phyloP scores from a whole-genome alignment of 352 stramenopile species.

The Globisporangium paddicum region DNA sequence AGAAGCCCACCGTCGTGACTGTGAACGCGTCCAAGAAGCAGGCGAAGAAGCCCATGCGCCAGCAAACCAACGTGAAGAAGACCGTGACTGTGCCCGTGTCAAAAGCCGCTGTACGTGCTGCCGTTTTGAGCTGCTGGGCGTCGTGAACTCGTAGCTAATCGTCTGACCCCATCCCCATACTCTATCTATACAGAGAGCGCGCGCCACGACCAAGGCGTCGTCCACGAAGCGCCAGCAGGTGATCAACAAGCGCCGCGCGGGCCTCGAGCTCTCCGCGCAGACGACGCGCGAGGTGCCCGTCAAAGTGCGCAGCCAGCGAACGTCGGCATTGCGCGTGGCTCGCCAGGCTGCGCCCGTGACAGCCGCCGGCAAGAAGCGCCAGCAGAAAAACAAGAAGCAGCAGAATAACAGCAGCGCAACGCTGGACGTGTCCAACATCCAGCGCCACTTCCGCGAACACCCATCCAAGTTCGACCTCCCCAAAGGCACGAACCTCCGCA shows the following conservation, averaged over 20 bases:
- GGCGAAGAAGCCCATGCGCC: conserved; percentile 25
- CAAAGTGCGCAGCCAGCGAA: conserved; percentile 39
- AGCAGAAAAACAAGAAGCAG: conserved; percentile 25
- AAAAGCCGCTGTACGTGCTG: conserved; percentile 45
- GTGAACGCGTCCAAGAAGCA: conserved; percentile 9
- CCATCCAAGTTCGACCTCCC: conserved; percentile 79
- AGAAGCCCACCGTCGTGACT: not conserved
- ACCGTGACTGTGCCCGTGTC: conserved; percentile 59
- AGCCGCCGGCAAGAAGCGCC: conserved; percentile 9
- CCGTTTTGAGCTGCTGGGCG: not conserved
- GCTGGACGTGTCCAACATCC: conserved; percentile 75
- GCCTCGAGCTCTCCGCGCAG: conserved; percentile 35
- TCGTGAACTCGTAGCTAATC: not conserved
- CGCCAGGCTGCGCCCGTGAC: conserved; percentile 21
- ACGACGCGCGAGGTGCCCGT: conserved; percentile 26
- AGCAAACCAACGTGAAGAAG: conserved; percentile 72
- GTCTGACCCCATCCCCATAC: not conserved
- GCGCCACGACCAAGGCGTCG: conserved; percentile 36
- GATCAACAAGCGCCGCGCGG: conserved; percentile 65
- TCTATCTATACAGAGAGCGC: conserved; percentile 23
- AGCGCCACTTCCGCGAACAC: conserved; percentile 70
- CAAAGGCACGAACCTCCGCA: conserved; percentile 72
- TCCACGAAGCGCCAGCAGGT: conserved; percentile 61
- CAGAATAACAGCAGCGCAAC: conserved; percentile 16
- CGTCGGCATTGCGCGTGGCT: conserved; percentile 28